Base-by-base conservation (phyloP, 1,139 yeast species). In the Protomyces inundatus region DNA sequence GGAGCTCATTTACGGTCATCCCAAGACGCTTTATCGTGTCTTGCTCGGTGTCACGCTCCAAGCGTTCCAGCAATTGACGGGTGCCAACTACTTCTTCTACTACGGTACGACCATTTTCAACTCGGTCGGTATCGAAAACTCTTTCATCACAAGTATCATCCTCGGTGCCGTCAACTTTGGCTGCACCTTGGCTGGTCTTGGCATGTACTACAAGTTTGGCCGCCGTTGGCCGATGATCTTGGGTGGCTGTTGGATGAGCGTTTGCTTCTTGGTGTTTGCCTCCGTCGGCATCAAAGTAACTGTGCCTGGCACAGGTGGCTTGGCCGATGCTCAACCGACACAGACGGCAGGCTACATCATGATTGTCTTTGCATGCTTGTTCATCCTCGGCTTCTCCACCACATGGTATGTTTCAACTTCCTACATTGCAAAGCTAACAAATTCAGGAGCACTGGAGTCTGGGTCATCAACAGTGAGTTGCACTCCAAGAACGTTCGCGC, bases 401-500 rank as follows among this genome's bases (percentile, higher is more conserved):
- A 85, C 95, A 6, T 88, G 96, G 95, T 54, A 23, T n/a, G 54
- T 12, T n/a, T 10, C 1, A 36, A 23, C 3, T 23, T 7, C 7
- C 3, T 2, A 23, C 42, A n/a, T 10, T 23, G 16, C 14, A n/a
- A 10, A 33, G 9, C 54, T 51, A 34, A 51, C 40, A 9, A 10
- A 5, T 6, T 3, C 7, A 51, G 54, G 96, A 91, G 67, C 93
- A 42, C 95, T 71, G 83, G 86, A 72, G 86, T 86, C 54, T 90
- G 84, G 82, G 87, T 87, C 65, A 84, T 87, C 70, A 82, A 86
- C 64, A 86, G 93, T 48, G 96, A 89, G 76, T 79, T 87, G 54
- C 88, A 84, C 76, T 91, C 96, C 63, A 79, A 87, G 68, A 84
- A 91, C 71, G 85, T 88, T 69, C 83, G 93, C 77, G 83, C 91